A percentile compares a stretch with the other conserved stretches of the same genome.
Conservation (phyloP, 441 rosid species). For the Arabidopsis lyrata region DNA sequence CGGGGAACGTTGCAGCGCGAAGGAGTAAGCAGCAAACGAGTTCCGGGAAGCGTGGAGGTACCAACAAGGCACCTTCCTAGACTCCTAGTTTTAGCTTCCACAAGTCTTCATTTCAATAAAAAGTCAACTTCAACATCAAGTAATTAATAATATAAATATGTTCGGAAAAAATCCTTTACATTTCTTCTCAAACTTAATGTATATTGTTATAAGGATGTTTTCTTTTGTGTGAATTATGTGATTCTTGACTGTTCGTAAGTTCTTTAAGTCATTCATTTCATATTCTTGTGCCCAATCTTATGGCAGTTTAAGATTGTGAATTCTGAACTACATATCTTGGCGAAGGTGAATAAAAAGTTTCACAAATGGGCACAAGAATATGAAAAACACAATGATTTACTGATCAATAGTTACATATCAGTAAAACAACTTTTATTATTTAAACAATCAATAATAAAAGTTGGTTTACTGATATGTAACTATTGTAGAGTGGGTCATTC, state of each 20-base stretch:
- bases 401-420: no score
- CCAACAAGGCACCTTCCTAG: conserved; percentile 14
- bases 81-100: conserved; percentile 3
- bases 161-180: neutral
- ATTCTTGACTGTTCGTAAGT: neutral
- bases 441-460: no score
- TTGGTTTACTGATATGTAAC: neutral
- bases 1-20: conserved; percentile 4
- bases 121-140: conserved; percentile 13
- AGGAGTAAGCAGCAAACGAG: conserved; percentile 14
- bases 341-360: neutral
- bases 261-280: no score
- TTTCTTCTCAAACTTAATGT: neutral
- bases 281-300: no score
- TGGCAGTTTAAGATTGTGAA: neutral
- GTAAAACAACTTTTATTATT: no score
- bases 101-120: neutral
- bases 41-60: conserved; percentile 37
- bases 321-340: neutral
- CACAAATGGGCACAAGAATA: neutral
- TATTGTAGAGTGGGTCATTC: no score
- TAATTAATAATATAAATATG: neutral
- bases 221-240: conserved; percentile 1
- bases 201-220: neutral
- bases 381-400: neutral